Evolutionary conservation across 805 yeast species (phyloP), one percentile per base, ranked within the genome.

Genomic region (Crinitomyces ghanaensis): DNA sequence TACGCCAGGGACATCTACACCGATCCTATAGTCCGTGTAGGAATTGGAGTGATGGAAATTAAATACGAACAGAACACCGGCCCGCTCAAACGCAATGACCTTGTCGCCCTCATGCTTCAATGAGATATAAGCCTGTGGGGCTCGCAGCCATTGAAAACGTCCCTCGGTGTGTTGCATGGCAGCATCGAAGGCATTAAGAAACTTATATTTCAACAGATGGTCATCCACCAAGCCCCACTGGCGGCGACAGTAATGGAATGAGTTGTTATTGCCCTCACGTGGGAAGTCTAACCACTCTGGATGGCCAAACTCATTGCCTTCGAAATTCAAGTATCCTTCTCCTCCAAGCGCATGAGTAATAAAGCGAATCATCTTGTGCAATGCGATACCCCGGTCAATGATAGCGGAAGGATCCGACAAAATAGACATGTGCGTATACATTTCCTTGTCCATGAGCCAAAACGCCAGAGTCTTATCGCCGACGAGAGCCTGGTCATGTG

Each of bases 221-320:
- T 91, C 96, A 35, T 78, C 77, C 23, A 78, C 71, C 46, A 88
- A 67, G 50, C 84, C 84, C 68, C 86, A 91, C 58, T 88, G 98
- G 49, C 98, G 73, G 52, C 97, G 72, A 2, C 96, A 95, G 51
- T 91, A 88, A 59, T 82, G 91, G 59, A 81, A 88, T 13, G 91
- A 77, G 54, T 84, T 85, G 18, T 68, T 68, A 57, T 88, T 91
- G 22, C 95, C 95, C 19, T 44, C 77, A 49, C 95, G 74, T 9
- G 98, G 97, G 67, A 88, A 91, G 57, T 88, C 98, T 33, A 91
- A 70, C 98, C 98, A 88, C 55, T 88, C 98, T 3, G 97, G 98
- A 50, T 88, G 98, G 12, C 98, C 98, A 61, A 91, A 88, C 59
- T 88, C 98, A 51, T 88, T 88, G 37, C 98, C 97, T 64, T 88